Evolutionary conservation across 768 basidiomycete species (phyloP).

Genomic region (Tricholoma matsutake): DNA sequence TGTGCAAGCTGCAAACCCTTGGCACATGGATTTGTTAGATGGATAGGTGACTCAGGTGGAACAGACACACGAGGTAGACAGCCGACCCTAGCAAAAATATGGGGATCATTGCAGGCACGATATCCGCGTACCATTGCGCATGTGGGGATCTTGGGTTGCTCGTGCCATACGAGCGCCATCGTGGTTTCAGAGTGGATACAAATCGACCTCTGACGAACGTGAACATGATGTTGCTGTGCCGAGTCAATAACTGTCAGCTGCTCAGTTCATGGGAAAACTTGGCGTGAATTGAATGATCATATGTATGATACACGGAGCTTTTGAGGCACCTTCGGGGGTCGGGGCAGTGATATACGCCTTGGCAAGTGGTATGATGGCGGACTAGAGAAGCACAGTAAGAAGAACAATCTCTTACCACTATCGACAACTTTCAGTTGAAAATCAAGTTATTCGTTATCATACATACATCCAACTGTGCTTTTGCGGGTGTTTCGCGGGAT

Average conservation of each 20-base stretch:
- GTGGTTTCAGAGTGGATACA: conserved; percentile 9
- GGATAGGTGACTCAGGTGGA: neutral
- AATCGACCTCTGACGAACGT: conserved; percentile 13
- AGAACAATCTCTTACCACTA: neutral
- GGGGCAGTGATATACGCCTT: no score
- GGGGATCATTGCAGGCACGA: conserved; percentile 76
- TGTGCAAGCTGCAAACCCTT: conserved; percentile 69
- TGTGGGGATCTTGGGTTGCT: conserved; percentile 42
- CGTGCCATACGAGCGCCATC: conserved; percentile 16
- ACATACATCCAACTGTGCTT: neutral
- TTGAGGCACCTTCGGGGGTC: neutral
- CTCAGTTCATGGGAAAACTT: neutral
- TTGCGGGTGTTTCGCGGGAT: neutral
- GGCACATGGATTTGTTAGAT: conserved; percentile 1
- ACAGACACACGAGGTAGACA: conserved; percentile 60
- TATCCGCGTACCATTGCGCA: conserved; percentile 63
- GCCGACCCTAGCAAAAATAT: conserved; percentile 75
- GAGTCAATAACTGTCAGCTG: conserved; percentile 13
- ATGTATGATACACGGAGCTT: neutral
- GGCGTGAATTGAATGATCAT: neutral
- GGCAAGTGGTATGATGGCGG: neutral
- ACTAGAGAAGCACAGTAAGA: no score
- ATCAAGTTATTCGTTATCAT: neutral
- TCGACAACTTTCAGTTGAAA: neutral
- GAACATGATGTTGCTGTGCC: neutral